phyloP scores from a whole-genome alignment of 148 eudicot genomes.

The Arbutus unedo region DNA sequence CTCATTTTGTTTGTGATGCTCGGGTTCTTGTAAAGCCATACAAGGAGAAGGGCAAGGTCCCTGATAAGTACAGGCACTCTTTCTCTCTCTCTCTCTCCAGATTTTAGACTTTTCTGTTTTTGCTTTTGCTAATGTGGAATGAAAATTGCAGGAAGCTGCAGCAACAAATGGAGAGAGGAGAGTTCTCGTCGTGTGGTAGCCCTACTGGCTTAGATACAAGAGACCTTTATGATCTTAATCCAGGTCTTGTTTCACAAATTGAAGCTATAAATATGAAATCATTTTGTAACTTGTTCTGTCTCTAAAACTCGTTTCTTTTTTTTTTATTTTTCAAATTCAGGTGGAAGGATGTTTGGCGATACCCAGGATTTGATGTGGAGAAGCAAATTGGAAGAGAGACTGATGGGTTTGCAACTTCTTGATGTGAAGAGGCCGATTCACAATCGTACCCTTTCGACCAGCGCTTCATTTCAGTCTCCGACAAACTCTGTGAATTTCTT shows the following conservation, averaged over 20 bases:
- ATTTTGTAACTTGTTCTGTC: too few species aligned
- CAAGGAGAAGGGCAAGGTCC: conserved; percentile 87
- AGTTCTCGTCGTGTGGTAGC: conserved; percentile 59
- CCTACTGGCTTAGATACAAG: conserved; percentile 74
- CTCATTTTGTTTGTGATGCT: conserved; percentile 91
- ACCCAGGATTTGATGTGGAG: conserved; percentile 67
- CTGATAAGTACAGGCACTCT: conserved; percentile 59
- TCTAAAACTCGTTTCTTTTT: background rate
- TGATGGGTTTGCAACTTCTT: conserved; percentile 71
- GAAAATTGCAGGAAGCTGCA: conserved; percentile 54
- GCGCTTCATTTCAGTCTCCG: conserved; percentile 49
- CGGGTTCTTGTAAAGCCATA: conserved; percentile 92
- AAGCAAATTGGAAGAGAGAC: conserved; percentile 77
- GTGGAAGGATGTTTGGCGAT: conserved; percentile 59
- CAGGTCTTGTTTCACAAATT: conserved; percentile 31
- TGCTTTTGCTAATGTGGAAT: background rate
- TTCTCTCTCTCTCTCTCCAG: background rate
- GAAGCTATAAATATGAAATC: background rate
- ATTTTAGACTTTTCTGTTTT: background rate
- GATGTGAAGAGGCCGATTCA: conserved; percentile 63
- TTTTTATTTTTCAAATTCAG: conserved; percentile 21
- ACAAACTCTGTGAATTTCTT: conserved; percentile 50
- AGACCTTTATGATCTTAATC: conserved; percentile 71
- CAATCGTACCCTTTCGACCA: conserved; percentile 57
- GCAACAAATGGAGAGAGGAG: conserved; percentile 68